A percentile compares a stretch with the other conserved stretches of the same genome.
Conservation (phyloP, 495 filamentous ascomycete genomes). For the Penicillium odoratum region DNA sequence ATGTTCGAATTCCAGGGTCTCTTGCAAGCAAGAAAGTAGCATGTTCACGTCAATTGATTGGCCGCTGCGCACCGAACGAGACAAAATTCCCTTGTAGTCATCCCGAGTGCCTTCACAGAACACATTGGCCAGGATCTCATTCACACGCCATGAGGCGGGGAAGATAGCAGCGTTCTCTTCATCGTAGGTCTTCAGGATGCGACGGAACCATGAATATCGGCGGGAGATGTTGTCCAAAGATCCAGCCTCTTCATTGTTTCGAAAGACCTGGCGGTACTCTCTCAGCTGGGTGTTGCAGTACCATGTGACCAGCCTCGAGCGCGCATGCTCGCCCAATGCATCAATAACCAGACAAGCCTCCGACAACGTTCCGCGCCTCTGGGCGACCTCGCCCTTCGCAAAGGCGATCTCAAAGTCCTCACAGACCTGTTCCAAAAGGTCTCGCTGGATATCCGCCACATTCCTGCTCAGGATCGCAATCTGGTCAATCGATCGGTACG, state of each 20-base stretch:
- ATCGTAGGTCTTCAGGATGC: conserved; percentile 95
- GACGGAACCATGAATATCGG: conserved; percentile 92
- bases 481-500: conserved; percentile 95
- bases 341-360: conserved; percentile 95
- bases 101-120: conserved; percentile 96
- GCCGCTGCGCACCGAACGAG: conserved; percentile 83
- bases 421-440: conserved; percentile 93
- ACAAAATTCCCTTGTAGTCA: conserved; percentile 90
- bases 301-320: conserved; percentile 83
- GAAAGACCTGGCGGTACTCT: conserved; percentile 93
- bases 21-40: conserved; percentile 86
- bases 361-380: conserved; percentile 66
- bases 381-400: conserved; percentile 79
- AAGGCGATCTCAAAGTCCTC: conserved; percentile 97
- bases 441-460: conserved; percentile 90
- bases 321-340: conserved; percentile 86
- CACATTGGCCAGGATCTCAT: conserved; percentile 84
- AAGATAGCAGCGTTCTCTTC: conserved; percentile 90
- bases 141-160: conserved; percentile 83
- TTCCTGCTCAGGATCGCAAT: conserved; percentile 92
- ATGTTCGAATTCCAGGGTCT: conserved; percentile 97
- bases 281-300: conserved; percentile 97
- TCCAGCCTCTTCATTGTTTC: conserved; percentile 94
- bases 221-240: conserved; percentile 96
- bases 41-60: conserved; percentile 88